These are phyloP conservation scores for Chrysanthemum seticuspe DNA, from an alignment of 129 eudicot species.

Conservation along the genomic window DNA sequence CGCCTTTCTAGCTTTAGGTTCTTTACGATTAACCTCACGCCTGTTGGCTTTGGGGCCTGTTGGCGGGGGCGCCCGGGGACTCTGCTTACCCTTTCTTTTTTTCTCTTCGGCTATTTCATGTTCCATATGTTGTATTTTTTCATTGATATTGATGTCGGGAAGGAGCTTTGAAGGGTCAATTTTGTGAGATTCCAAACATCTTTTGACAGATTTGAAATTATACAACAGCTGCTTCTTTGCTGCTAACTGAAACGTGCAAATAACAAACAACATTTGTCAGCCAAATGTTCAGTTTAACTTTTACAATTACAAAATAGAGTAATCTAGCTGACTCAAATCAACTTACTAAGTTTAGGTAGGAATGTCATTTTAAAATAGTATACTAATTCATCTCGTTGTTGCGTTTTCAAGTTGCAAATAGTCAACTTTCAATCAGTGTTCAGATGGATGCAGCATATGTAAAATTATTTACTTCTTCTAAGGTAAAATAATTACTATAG, in stretches of 20 bases:
- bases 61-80: no score
- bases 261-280: conserved; percentile 2
- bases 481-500: no score
- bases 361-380: no score
- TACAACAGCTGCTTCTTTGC: conserved; percentile 43
- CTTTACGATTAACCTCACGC: no score
- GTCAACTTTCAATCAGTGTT: no score
- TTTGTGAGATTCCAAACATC: conserved; percentile 52
- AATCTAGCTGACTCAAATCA: not conserved
- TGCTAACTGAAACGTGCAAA: conserved; percentile 44
- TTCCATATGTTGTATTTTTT: conserved; percentile 43
- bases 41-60: no score
- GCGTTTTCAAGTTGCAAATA: no score
- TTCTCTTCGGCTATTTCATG: conserved; percentile 37
- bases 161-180: conserved; percentile 47
- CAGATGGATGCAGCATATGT: no score
- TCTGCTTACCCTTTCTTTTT: no score
- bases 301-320: not conserved
- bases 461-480: no score
- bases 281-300: not conserved
- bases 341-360: not conserved
- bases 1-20: no score
- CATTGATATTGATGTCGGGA: conserved; percentile 41
- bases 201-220: conserved; percentile 43
- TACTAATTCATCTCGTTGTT: no score